These are phyloP conservation scores for Diaporthe vexans DNA, from an alignment of 2,329 filamentous ascomycete species.

Conservation along the genomic window DNA sequence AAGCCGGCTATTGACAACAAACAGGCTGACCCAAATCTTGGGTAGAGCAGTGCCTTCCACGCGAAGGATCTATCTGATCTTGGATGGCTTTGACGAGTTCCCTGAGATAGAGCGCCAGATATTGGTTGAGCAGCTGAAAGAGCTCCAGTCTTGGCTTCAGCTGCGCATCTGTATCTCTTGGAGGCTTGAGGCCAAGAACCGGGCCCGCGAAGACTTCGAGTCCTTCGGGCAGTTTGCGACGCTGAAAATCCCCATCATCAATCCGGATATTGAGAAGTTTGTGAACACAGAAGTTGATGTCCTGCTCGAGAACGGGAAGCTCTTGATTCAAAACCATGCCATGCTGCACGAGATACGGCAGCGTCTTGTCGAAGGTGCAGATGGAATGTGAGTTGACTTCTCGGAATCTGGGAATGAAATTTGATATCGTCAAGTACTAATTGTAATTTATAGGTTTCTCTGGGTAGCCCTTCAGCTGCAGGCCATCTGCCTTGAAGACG, in stretches of 20 bases:
- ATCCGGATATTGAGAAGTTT: constrained; percentile 7
- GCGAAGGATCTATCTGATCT: not conserved
- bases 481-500: not conserved
- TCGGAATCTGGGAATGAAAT: too few relatives aligned
- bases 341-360: not conserved
- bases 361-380: constrained; percentile 1
- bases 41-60: not conserved
- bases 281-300: not conserved
- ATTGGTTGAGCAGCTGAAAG: constrained; percentile 4
- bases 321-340: not conserved
- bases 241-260: not conserved
- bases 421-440: too few relatives aligned
- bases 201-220: constrained; percentile 6
- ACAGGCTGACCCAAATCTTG: not conserved
- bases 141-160: constrained; percentile 11
- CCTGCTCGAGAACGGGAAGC: not conserved
- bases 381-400: not conserved
- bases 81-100: not conserved
- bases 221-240: not conserved
- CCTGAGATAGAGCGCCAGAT: not conserved
- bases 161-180: constrained; percentile 16
- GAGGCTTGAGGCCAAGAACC: constrained; percentile 10
- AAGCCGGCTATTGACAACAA: not conserved
- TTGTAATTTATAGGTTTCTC: not conserved
- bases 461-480: constrained; percentile 10